Conservation (phyloP, 1,139 yeast genomes). For the Saccharomyces hybrid region DNA sequence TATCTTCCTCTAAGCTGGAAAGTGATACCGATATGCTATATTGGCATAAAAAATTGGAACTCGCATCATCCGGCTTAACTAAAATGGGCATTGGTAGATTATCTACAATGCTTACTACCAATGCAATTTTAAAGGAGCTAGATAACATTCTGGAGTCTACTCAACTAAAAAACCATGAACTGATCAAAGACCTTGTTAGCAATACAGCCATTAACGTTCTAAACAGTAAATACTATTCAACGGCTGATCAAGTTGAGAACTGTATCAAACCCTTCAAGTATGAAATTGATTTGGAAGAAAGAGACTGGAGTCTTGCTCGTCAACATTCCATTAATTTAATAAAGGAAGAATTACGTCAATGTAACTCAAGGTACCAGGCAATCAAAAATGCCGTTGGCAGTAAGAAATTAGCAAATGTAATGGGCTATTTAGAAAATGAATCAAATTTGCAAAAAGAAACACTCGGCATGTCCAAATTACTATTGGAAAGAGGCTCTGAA, state of each 20-base stretch:
- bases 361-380: slow-evolving; percentile 55
- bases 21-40: slow-evolving; percentile 53
- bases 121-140: slow-evolving; percentile 70
- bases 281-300: slow-evolving; percentile 90
- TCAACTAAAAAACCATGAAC: slow-evolving; percentile 72
- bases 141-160: slow-evolving; percentile 54
- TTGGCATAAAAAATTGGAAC: slow-evolving; percentile 84
- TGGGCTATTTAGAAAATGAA: slow-evolving; percentile 57
- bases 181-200: slow-evolving; percentile 70
- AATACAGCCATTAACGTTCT: slow-evolving; percentile 82
- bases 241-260: slow-evolving; percentile 97
- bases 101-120: slow-evolving; percentile 75
- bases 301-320: slow-evolving; percentile 82
- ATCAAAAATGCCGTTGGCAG: slow-evolving; percentile 73
- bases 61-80: slow-evolving; percentile 75
- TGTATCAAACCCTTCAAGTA: slow-evolving; percentile 96
- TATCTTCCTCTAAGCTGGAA: slow-evolving; percentile 17
- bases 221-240: slow-evolving; percentile 70
- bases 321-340: slow-evolving; percentile 68
- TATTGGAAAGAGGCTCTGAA: slow-evolving; percentile 70
- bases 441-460: slow-evolving; percentile 48
- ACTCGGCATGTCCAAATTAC: slow-evolving; percentile 64
- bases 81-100: slow-evolving; percentile 90
- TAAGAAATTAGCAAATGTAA: slow-evolving; percentile 72
- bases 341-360: slow-evolving; percentile 79